Conservation (phyloP, 192 early-diverging fungal species). For the Phycomyces nitens region DNA sequence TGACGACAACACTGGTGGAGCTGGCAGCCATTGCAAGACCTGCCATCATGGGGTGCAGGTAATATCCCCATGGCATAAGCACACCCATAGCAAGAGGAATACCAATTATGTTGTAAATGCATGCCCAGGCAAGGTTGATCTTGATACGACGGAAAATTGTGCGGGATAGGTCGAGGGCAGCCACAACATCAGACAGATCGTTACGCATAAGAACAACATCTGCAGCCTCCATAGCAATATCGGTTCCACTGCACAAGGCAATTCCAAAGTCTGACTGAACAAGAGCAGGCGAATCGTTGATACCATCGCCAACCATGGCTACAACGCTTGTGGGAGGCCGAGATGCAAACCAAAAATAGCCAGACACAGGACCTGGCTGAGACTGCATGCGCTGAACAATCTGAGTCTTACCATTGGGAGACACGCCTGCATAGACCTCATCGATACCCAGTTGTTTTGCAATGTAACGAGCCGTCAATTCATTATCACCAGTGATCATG, state of each 20-base stretch:
- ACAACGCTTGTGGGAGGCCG: conserved; percentile 35
- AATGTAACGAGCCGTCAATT: conserved; percentile 75
- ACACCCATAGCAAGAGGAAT: conserved; percentile 95
- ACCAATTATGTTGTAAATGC: conserved; percentile 83
- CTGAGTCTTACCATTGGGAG: conserved; percentile 83
- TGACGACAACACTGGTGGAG: conserved; percentile 88
- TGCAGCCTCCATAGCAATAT: conserved; percentile 95
- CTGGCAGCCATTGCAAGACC: conserved; percentile 93
- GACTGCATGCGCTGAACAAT: conserved; percentile 49
- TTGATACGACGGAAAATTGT: conserved; percentile 83
- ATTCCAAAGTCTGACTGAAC: conserved; percentile 85
- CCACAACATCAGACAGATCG: conserved; percentile 82
- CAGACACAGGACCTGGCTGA: not conserved
- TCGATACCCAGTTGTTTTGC: conserved; percentile 80
- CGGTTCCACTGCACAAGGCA: conserved; percentile 85
- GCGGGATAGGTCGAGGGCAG: conserved; percentile 78
- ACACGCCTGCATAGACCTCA: conserved; percentile 85
- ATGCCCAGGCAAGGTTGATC: conserved; percentile 88
- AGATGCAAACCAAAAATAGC: not conserved
- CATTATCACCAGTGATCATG: conserved; percentile 95
- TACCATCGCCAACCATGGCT: conserved; percentile 96
- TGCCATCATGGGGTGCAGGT: conserved; percentile 87
- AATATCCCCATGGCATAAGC: conserved; percentile 78
- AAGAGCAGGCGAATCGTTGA: conserved; percentile 92
- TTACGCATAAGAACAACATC: conserved; percentile 89